Percentiles rank a stretch among this genome's conserved stretches.
These are phyloP conservation scores for Hansenula lynferdii DNA, from an alignment of 1,139 yeast genomes.

Conservation along the genomic window DNA sequence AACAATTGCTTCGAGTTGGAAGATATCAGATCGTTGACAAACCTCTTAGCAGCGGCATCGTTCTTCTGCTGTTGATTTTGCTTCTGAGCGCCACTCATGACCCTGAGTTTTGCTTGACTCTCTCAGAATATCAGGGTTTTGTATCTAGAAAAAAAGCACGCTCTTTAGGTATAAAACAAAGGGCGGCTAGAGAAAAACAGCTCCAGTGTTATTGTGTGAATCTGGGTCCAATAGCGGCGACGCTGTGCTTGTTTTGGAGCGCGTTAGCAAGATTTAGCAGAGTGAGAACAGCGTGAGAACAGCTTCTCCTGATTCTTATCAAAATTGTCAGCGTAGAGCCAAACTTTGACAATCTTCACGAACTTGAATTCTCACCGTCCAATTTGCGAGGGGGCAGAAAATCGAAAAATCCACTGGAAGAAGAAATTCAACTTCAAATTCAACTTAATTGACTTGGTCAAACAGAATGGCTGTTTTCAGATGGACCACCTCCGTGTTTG, in stretches of 20 bases:
- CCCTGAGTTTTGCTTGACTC: not conserved
- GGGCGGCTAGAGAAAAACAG: not conserved
- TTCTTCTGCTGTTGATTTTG: conserved; percentile 1
- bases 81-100: conserved; percentile 2
- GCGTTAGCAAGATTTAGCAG: not conserved
- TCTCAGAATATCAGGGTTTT: too few species aligned
- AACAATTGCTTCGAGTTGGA: conserved; percentile 60
- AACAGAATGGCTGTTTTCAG: too few species aligned
- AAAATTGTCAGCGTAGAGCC: not conserved
- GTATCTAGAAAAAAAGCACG: not conserved
- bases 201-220: not conserved
- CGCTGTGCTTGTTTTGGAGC: not conserved
- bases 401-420: not conserved
- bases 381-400: conserved; percentile 1
- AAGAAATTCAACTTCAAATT: not conserved
- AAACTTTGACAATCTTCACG: not conserved
- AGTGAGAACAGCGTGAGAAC: not conserved
- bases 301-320: not conserved
- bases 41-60: not conserved
- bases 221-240: not conserved
- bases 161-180: not conserved
- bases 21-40: conserved; percentile 45
- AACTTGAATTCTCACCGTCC: not conserved
- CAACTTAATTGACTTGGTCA: too few species aligned
- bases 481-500: too few species aligned